phyloP scores from a whole-genome alignment of 768 basidiomycete genomes.

The Mycena rebaudengoi region DNA sequence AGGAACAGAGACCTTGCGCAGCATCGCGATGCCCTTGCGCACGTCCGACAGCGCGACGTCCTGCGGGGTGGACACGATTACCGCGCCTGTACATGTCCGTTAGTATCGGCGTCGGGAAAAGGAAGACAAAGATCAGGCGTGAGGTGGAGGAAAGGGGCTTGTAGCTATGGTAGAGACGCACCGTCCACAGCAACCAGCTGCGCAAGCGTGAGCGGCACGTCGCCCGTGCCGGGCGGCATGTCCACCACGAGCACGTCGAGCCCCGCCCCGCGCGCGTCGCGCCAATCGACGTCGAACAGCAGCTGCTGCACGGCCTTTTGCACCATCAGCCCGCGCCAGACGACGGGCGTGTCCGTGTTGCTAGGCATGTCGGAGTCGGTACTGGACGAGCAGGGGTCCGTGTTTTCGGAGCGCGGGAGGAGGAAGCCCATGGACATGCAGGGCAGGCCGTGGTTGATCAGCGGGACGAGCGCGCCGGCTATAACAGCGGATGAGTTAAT shows the following conservation, averaged over 20 bases:
- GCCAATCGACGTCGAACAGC: conserved; percentile 96
- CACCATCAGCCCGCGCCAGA: conserved; percentile 98
- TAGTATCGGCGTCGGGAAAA: neutral
- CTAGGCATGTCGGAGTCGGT: conserved; percentile 56
- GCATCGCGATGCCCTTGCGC: conserved; percentile 92
- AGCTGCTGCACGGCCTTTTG: conserved; percentile 98
- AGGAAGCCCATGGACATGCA: conserved; percentile 99
- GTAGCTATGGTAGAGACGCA: too few species aligned
- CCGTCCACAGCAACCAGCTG: conserved; percentile 88
- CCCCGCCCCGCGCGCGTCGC: conserved; percentile 49
- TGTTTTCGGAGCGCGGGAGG: conserved; percentile 67
- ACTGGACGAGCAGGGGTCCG: too few species aligned
- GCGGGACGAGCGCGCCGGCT: conserved; percentile 84
- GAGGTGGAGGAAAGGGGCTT: too few species aligned
- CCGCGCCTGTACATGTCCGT: conserved; percentile 71
- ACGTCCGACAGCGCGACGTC: conserved; percentile 93
- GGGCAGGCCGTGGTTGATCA: conserved; percentile 88
- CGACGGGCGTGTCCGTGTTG: conserved; percentile 85
- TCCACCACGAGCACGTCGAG: conserved; percentile 92
- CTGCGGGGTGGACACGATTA: conserved; percentile 96
- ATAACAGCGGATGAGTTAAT: conserved; percentile 5
- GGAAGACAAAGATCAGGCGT: too few species aligned
- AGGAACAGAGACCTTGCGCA: conserved; percentile 87
- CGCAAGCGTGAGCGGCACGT: conserved; percentile 91
- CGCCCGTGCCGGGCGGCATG: conserved; percentile 97